A percentile compares a stretch with the other conserved stretches of the same genome.
Evolutionary conservation across 192 early-diverging fungal genomes (phyloP).

Genomic region (Mortierella claussenii): DNA sequence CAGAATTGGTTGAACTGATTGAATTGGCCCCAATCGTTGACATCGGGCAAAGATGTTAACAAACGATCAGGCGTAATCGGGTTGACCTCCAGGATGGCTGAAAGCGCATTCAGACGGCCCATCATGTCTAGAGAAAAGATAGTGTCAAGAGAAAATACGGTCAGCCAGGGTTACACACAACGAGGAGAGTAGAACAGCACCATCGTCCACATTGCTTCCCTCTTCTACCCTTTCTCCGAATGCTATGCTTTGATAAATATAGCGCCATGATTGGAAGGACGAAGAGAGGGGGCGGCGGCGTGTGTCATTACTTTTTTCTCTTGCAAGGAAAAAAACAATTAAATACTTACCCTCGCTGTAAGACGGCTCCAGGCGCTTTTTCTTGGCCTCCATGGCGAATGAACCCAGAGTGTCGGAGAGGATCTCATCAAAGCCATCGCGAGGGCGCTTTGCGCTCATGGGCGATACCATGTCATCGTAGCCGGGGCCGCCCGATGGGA

Average conservation of each 20-base stretch:
- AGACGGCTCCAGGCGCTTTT: conserved; percentile 45
- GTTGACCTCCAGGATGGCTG: conserved; percentile 35
- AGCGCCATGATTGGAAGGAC: conserved; percentile 7
- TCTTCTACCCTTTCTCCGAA: too few species aligned
- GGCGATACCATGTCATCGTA: conserved; percentile 36
- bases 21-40: conserved; percentile 39
- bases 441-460: conserved; percentile 31
- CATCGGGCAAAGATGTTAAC: conserved; percentile 22
- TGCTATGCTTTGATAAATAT: background rate
- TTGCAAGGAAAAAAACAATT: too few species aligned
- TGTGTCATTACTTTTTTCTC: too few species aligned
- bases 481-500: conserved; percentile 3
- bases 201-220: too few species aligned
- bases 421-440: conserved; percentile 37
- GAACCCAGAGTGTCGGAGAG: conserved; percentile 48
- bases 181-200: too few species aligned
- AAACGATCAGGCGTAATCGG: conserved; percentile 33
- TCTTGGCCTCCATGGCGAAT: conserved; percentile 51
- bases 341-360: conserved; percentile 56
- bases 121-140: conserved; percentile 46
- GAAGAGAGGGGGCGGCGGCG: too few species aligned
- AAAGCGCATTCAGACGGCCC: conserved; percentile 48
- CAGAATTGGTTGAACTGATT: conserved; percentile 48
- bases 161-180: conserved; percentile 15
- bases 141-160: background rate